A percentile compares a stretch with the other conserved stretches of the same genome.
Evolutionary conservation across 495 filamentous ascomycete species (phyloP).

Genomic region (Neurospora tetraspora): DNA sequence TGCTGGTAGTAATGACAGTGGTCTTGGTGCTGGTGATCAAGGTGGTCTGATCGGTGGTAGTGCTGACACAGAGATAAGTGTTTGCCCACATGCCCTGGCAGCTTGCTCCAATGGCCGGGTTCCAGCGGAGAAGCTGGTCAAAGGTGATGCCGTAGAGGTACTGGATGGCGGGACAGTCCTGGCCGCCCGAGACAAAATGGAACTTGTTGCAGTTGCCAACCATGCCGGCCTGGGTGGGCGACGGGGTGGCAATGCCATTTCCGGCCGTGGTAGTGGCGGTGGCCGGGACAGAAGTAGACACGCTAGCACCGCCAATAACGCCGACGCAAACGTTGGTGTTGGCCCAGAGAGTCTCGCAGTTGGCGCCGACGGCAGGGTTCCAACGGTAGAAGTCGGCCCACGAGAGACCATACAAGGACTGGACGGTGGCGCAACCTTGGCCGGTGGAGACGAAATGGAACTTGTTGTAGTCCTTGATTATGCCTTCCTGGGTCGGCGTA

Average conservation of each 20-base stretch:
- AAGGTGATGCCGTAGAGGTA: constrained; percentile 4
- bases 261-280: constrained; percentile 5
- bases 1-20: not conserved
- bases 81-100: constrained; percentile 1
- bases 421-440: not conserved
- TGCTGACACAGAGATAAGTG: not conserved
- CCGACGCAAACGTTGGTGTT: not conserved
- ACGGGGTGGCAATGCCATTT: constrained; percentile 21
- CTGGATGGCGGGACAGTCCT: too few relatives aligned
- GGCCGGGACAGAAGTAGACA: constrained; percentile 3
- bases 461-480: constrained; percentile 3
- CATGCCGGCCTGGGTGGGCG: constrained; percentile 23
- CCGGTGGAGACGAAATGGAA: constrained; percentile 4
- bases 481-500: not conserved
- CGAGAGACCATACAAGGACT: not conserved
- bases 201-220: too few relatives aligned
- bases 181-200: too few relatives aligned
- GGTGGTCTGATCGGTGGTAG: not conserved
- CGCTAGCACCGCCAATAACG: too few relatives aligned
- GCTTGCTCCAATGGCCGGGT: constrained; percentile 8
- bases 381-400: not conserved
- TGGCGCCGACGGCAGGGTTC: constrained; percentile 1
- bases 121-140: constrained; percentile 10
- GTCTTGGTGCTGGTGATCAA: not conserved
- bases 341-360: constrained; percentile 6